These are phyloP conservation scores for Kickxella alabastrina DNA, from an alignment of 192 early-diverging fungal genomes.

Conservation along the genomic window DNA sequence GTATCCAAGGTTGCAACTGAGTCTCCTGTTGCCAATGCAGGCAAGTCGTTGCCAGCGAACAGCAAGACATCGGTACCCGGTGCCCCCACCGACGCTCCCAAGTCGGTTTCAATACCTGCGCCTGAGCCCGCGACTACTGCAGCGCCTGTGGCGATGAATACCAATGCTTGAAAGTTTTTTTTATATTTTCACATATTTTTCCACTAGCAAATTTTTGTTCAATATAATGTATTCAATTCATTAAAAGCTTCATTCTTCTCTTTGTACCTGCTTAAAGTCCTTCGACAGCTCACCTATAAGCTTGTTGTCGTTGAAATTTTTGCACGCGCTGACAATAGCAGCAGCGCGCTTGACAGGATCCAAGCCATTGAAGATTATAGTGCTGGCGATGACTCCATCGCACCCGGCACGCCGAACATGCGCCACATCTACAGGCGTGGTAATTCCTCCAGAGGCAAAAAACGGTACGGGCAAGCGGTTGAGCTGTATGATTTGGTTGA, in stretches of 20 bases:
- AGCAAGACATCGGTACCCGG: too few relatives aligned
- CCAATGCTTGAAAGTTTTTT: background rate
- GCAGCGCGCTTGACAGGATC: constrained; percentile 84
- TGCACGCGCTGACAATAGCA: constrained; percentile 77
- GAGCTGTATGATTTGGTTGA: constrained; percentile 75
- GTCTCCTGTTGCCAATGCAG: background rate
- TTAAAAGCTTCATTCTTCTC: background rate
- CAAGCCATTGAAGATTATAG: constrained; percentile 82
- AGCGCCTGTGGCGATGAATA: too few relatives aligned
- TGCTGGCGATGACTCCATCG: constrained; percentile 93
- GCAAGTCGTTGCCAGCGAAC: background rate
- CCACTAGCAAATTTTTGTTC: background rate
- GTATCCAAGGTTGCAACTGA: background rate
- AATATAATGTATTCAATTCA: background rate
- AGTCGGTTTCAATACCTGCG: too few relatives aligned
- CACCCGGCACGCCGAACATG: constrained; percentile 95
- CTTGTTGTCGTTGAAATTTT: background rate
- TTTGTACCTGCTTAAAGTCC: background rate
- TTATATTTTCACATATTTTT: background rate
- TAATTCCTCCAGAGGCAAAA: constrained; percentile 93
- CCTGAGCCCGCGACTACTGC: too few relatives aligned
- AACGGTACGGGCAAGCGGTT: constrained; percentile 94
- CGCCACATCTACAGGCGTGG: constrained; percentile 94
- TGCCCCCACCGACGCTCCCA: too few relatives aligned
- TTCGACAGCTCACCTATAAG: constrained; percentile 1